Conservation (phyloP, 176 grass and related monocot species). For the Cymbopogon citratus region DNA sequence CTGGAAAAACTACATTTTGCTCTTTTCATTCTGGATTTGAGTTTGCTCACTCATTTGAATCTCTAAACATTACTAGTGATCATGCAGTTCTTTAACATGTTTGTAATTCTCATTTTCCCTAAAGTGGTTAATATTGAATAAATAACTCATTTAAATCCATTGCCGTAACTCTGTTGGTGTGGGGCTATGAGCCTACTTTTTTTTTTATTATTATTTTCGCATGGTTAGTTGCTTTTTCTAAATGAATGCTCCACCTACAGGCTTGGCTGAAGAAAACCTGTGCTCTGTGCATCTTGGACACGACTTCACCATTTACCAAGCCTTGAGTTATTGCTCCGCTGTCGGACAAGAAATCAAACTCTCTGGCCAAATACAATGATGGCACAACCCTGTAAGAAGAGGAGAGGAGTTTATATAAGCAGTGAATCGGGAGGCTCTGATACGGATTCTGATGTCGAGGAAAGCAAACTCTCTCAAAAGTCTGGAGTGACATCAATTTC, state of each 20-base stretch:
- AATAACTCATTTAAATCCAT: not conserved
- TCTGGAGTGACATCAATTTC: constrained; percentile 32
- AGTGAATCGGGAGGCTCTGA: constrained; percentile 22
- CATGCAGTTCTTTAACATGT: not conserved
- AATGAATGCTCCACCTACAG: constrained; percentile 11
- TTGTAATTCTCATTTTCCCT: not conserved
- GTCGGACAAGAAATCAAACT: constrained; percentile 7
- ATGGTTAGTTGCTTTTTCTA: constrained; percentile 14
- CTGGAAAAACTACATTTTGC: not conserved
- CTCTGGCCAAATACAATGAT: constrained; percentile 28
- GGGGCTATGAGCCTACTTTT: not conserved
- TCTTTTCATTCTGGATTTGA: not conserved
- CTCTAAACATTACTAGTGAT: not conserved
- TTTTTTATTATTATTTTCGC: not conserved
- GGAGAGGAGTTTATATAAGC: constrained; percentile 34
- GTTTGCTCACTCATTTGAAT: not conserved
- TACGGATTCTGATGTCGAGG: constrained; percentile 35
- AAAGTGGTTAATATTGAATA: not conserved
- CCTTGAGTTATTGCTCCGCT: not conserved
- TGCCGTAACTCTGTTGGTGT: not conserved
- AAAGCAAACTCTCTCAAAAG: constrained; percentile 23
- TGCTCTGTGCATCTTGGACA: not conserved
- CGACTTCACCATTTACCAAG: not conserved
- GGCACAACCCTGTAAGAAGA: constrained; percentile 38
- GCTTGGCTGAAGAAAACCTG: not conserved